Conservation (phyloP, 2,329 filamentous ascomycete species). For the Arthrobotrys megalospora region DNA sequence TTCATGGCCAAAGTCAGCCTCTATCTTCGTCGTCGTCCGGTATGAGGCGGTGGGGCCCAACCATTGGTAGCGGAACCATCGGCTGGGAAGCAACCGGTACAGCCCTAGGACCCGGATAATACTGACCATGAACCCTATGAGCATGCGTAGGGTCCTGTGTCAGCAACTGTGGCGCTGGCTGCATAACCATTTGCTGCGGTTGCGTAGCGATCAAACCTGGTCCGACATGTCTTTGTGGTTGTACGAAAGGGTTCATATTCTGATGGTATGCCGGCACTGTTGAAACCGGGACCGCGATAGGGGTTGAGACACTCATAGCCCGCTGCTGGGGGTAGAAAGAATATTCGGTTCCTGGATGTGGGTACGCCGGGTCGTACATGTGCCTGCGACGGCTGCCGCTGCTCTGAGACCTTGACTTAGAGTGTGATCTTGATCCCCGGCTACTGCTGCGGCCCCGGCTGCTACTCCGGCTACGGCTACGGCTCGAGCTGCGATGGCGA, state of each 20-base stretch:
- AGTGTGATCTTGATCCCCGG: conserved; percentile 7
- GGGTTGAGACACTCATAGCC: conserved; percentile 11
- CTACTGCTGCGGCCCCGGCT: conserved; percentile 22
- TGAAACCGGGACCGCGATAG: conserved; percentile 7
- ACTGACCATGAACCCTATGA: conserved; percentile 24
- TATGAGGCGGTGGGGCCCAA: not conserved
- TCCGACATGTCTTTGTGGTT: conserved; percentile 13
- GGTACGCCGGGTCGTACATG: conserved; percentile 11
- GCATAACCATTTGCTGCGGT: conserved; percentile 20
- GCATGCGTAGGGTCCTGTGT: conserved; percentile 31
- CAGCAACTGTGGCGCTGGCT: conserved; percentile 30
- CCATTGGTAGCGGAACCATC: conserved; percentile 26
- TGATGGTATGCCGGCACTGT: conserved; percentile 18
- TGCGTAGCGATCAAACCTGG: conserved; percentile 13
- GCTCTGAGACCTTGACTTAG: conserved; percentile 18
- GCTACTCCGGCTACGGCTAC: conserved; percentile 16
- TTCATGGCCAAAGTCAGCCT: conserved; percentile 19
- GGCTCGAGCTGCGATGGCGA: conserved; percentile 21
- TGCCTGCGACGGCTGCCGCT: conserved; percentile 10
- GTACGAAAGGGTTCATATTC: conserved; percentile 23
- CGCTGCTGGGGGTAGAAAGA: conserved; percentile 12
- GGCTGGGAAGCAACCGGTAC: conserved; percentile 7
- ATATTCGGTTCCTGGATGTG: conserved; percentile 16
- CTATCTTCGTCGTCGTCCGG: conserved; percentile 9
- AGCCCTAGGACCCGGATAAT: conserved; percentile 13